These are phyloP conservation scores for Neurospora tetraspora DNA, from an alignment of 495 filamentous ascomycete species.

Conservation along the genomic window DNA sequence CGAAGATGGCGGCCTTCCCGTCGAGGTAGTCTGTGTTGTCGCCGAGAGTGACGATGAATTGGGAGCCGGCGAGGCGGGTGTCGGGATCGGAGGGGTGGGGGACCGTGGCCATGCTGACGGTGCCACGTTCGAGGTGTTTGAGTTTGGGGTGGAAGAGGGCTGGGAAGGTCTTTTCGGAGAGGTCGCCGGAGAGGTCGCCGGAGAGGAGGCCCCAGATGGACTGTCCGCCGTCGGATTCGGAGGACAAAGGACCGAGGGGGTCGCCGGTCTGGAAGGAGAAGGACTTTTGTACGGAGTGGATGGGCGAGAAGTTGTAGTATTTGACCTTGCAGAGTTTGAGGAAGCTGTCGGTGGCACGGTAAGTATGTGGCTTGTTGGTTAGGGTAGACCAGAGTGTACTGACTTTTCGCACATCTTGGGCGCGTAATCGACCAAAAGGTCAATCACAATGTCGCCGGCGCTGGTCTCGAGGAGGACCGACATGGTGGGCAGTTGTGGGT, in stretches of 20 bases:
- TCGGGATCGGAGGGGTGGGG: slow-evolving; percentile 69
- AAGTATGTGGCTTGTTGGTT: slow-evolving; percentile 28
- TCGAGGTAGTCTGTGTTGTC: slow-evolving; percentile 83
- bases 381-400: slow-evolving; percentile 19
- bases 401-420: slow-evolving; percentile 90
- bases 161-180: slow-evolving; percentile 67
- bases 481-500: slow-evolving; percentile 24
- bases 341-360: slow-evolving; percentile 56
- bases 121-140: slow-evolving; percentile 77
- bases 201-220: slow-evolving; percentile 82
- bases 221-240: slow-evolving; percentile 78
- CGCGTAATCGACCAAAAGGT: slow-evolving; percentile 76
- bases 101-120: slow-evolving; percentile 89
- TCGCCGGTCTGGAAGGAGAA: slow-evolving; percentile 96
- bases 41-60: slow-evolving; percentile 84
- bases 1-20: slow-evolving; percentile 87
- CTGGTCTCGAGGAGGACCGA: slow-evolving; percentile 85
- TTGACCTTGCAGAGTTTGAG: slow-evolving; percentile 95
- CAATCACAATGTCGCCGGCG: slow-evolving; percentile 85
- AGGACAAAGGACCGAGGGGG: slow-evolving; percentile 72
- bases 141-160: slow-evolving; percentile 73
- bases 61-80: slow-evolving; percentile 68
- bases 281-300: slow-evolving; percentile 79
- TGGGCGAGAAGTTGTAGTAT: slow-evolving; percentile 93
- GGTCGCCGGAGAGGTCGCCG: slow-evolving; percentile 47